Evolutionary conservation across 2,329 filamentous ascomycete genomes (phyloP).

Genomic region (Cytospora leucostoma): DNA sequence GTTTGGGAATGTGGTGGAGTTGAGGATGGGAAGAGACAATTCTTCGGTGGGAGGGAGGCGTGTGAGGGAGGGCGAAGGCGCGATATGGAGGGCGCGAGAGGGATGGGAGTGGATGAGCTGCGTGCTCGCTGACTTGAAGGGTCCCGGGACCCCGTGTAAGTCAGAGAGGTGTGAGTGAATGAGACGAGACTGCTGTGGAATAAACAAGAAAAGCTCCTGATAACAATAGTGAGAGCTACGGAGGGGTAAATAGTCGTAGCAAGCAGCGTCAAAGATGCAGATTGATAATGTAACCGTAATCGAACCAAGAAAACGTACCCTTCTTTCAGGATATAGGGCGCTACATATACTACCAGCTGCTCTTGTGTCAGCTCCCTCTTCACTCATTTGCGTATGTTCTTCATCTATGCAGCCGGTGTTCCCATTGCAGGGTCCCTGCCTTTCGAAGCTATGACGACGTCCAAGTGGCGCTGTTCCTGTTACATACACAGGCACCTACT

Average conservation of each 20-base stretch:
- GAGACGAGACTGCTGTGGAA: neutral
- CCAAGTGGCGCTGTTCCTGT: constrained; percentile 8
- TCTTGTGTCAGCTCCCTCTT: neutral
- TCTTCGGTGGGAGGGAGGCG: constrained; percentile 2
- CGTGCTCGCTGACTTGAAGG: no score
- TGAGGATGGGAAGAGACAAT: neutral
- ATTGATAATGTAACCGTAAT: neutral
- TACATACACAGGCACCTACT: neutral
- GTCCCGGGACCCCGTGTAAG: neutral
- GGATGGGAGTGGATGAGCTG: no score
- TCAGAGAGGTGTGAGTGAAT: neutral
- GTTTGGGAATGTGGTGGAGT: neutral
- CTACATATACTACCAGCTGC: neutral
- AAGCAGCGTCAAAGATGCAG: neutral
- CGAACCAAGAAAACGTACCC: neutral
- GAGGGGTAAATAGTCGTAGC: neutral
- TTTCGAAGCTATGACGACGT: constrained; percentile 13
- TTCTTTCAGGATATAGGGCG: neutral
- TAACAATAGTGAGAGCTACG: neutral
- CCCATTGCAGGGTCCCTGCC: neutral
- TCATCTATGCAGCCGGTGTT: neutral
- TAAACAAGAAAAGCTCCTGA: neutral
- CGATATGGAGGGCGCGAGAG: no score
- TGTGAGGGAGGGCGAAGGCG: neutral
- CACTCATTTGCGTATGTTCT: neutral